These are phyloP conservation scores for Pisolithus sp. DNA, from an alignment of 768 basidiomycete species.

Conservation along the genomic window DNA sequence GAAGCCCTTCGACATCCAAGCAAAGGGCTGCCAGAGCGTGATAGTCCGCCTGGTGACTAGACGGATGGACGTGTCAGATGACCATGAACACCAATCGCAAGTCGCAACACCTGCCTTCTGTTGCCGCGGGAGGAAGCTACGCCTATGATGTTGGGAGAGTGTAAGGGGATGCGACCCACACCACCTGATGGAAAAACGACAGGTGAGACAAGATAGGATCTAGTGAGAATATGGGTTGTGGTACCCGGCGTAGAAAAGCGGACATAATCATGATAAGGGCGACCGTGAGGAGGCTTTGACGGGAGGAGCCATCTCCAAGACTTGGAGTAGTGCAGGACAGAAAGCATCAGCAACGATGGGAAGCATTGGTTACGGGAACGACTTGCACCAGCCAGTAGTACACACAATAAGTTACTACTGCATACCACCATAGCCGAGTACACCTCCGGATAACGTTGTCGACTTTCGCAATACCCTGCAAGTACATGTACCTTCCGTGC, in stretches of 20 bases:
- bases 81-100: neutral
- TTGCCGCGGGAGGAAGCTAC: conserved; percentile 71
- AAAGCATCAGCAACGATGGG: conserved; percentile 23
- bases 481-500: too few relatives aligned
- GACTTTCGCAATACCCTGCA: too few relatives aligned
- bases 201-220: neutral
- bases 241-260: conserved; percentile 45
- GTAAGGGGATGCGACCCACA: conserved; percentile 59
- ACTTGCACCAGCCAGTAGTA: neutral
- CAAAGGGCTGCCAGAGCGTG: conserved; percentile 71
- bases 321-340: conserved; percentile 18
- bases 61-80: conserved; percentile 10
- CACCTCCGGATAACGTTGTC: too few relatives aligned
- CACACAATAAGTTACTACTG: too few relatives aligned
- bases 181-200: conserved; percentile 39
- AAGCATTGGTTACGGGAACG: conserved; percentile 24
- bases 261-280: conserved; percentile 65
- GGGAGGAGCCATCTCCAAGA: conserved; percentile 5
- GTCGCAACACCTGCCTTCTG: conserved; percentile 43
- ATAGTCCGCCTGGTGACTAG: conserved; percentile 87
- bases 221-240: conserved; percentile 24
- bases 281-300: conserved; percentile 14
- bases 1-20: conserved; percentile 69
- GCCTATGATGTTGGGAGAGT: conserved; percentile 74
- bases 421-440: too few relatives aligned